These are phyloP conservation scores for Lasiosphaeria ovina DNA, from an alignment of 495 filamentous ascomycete species.

Conservation along the genomic window DNA sequence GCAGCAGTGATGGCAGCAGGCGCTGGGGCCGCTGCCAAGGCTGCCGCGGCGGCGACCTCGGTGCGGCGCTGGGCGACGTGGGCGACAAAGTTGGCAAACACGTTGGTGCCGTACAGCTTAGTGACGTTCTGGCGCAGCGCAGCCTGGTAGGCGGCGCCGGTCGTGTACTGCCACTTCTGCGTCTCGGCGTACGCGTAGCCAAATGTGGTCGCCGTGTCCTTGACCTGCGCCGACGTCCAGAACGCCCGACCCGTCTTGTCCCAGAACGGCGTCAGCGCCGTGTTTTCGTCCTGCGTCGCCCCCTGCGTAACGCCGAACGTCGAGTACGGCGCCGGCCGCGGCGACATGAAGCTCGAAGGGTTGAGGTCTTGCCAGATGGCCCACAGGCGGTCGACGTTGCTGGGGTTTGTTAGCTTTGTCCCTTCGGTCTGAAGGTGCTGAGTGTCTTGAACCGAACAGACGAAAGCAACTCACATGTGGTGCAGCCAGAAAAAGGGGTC, in stretches of 20 bases:
- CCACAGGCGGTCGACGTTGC: slow-evolving; percentile 61
- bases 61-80: slow-evolving; percentile 14
- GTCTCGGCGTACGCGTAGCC: slow-evolving; percentile 63
- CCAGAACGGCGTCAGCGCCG: slow-evolving; percentile 47
- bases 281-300: slow-evolving; percentile 36
- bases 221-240: slow-evolving; percentile 46
- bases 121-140: slow-evolving; percentile 18
- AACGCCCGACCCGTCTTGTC: slow-evolving; percentile 37
- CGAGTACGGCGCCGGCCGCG: slow-evolving; percentile 44
- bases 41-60: neutral
- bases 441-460: too few species aligned
- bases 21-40: slow-evolving; percentile 1
- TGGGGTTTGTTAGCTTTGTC: neutral
- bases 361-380: slow-evolving; percentile 72
- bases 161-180: slow-evolving; percentile 24
- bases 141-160: slow-evolving; percentile 16
- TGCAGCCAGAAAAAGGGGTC: slow-evolving; percentile 75
- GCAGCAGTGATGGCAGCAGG: neutral
- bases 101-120: slow-evolving; percentile 27
- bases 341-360: slow-evolving; percentile 54
- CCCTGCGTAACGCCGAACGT: slow-evolving; percentile 51
- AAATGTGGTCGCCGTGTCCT: slow-evolving; percentile 38
- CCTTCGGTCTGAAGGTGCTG: neutral
- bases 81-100: slow-evolving; percentile 24
- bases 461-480: slow-evolving; percentile 39